Evolutionary conservation across 257 asterid species (phyloP).

Genomic region (Jasminum sambac): DNA sequence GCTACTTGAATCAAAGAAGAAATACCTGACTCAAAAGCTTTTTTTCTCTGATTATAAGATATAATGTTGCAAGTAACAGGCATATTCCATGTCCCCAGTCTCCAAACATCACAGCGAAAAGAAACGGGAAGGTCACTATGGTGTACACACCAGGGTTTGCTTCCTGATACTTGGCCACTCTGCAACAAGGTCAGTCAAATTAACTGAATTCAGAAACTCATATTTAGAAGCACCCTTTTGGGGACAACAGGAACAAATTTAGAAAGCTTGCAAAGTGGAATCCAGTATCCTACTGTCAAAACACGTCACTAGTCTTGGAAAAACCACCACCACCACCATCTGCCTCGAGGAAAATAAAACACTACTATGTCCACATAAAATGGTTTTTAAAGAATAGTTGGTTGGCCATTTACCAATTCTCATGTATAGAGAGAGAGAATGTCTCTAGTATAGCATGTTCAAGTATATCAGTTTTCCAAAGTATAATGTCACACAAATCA

Average conservation of each 20-base stretch:
- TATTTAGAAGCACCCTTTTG: conserved; percentile 2
- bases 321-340: background rate
- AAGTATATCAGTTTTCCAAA: background rate
- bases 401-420: background rate
- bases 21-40: conserved; percentile 84
- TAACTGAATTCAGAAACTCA: conserved; percentile 16
- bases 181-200: conserved; percentile 43
- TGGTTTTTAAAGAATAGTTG: background rate
- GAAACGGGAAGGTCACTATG: conserved; percentile 96
- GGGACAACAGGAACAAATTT: conserved; percentile 5
- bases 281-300: background rate
- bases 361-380: background rate
- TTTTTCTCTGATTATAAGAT: conserved; percentile 65
- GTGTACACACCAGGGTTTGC: conserved; percentile 99
- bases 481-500: background rate
- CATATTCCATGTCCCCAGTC: conserved; percentile 99
- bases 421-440: background rate
- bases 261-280: background rate
- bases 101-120: conserved; percentile 98
- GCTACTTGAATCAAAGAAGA: background rate
- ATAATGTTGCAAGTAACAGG: conserved; percentile 75
- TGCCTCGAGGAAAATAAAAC: background rate
- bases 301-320: background rate
- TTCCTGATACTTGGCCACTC: conserved; percentile 99
- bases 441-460: background rate